Evolutionary conservation across 306 rosid species (phyloP).

Genomic region (Cyclanthera cordifolia): DNA sequence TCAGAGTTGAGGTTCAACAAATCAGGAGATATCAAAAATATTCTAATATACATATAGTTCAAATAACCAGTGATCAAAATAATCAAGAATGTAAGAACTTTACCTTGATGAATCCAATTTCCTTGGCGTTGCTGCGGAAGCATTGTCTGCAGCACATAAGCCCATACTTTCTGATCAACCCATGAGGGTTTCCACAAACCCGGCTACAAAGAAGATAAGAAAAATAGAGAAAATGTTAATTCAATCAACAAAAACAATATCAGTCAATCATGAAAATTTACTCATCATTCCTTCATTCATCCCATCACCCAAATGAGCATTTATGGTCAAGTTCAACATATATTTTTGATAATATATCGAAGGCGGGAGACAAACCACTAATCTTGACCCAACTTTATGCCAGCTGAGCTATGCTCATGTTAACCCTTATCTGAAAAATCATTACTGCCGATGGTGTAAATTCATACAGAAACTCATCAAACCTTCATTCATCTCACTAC

Average conservation of each 20-base stretch:
- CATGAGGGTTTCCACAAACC: slow-evolving; percentile 79
- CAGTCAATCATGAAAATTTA: background rate
- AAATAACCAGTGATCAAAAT: background rate
- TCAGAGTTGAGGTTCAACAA: background rate
- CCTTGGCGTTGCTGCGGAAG: slow-evolving; percentile 96
- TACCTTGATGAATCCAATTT: slow-evolving; percentile 92
- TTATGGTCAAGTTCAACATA: background rate
- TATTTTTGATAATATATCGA: too few relatives aligned
- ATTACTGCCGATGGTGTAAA: too few relatives aligned
- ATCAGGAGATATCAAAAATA: background rate
- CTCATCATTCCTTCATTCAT: background rate
- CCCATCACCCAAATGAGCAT: background rate
- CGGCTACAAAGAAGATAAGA: slow-evolving; percentile 16
- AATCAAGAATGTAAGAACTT: background rate
- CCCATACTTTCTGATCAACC: slow-evolving; percentile 80
- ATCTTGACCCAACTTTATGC: too few relatives aligned
- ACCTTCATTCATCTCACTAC: too few relatives aligned
- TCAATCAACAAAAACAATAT: background rate
- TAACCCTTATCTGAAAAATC: too few relatives aligned
- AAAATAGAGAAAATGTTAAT: background rate
- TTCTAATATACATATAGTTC: background rate
- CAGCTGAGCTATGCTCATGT: too few relatives aligned
- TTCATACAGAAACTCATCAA: too few relatives aligned
- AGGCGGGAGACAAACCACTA: too few relatives aligned
- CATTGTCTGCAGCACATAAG: slow-evolving; percentile 97